Conservation (phyloP, 208 protist species). For the Wallacemonas rigidus region DNA sequence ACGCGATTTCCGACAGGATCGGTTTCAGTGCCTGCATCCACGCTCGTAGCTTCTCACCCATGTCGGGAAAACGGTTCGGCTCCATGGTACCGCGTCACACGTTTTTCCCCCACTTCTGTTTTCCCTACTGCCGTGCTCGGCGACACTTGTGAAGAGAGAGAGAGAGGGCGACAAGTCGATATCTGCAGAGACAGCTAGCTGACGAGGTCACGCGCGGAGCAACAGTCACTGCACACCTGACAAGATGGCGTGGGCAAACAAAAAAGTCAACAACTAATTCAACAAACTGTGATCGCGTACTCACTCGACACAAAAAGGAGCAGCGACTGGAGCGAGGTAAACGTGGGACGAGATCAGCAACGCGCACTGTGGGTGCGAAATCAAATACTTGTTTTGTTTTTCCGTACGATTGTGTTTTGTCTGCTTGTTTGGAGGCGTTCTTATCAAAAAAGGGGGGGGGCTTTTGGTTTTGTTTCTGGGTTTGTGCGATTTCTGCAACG, state of each 20-base stretch:
- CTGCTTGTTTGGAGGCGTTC: neutral
- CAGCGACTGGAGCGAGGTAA: no score
- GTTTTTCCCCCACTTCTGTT: constrained; percentile 2
- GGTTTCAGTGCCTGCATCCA: constrained; percentile 23
- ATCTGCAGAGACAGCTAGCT: neutral
- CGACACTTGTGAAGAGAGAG: no score
- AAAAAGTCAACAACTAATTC: no score
- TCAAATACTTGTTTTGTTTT: neutral
- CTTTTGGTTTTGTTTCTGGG: neutral
- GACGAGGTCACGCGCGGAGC: no score
- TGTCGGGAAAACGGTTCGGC: constrained; percentile 22
- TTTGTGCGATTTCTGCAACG: constrained; percentile 12
- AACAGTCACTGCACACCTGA: no score
- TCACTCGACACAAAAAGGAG: no score
- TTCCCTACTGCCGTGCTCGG: neutral
- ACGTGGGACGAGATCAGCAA: no score
- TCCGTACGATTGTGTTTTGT: neutral
- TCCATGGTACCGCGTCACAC: constrained; percentile 7
- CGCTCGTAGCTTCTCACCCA: constrained; percentile 27
- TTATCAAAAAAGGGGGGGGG: neutral
- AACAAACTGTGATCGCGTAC: no score
- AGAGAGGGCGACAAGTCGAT: constrained; percentile 5
- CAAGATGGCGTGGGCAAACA: no score
- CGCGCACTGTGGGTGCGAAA: no score
- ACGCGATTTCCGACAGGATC: constrained; percentile 21